phyloP scores from a whole-genome alignment of 169 alveolate species.

The Plasmodium berghei region DNA sequence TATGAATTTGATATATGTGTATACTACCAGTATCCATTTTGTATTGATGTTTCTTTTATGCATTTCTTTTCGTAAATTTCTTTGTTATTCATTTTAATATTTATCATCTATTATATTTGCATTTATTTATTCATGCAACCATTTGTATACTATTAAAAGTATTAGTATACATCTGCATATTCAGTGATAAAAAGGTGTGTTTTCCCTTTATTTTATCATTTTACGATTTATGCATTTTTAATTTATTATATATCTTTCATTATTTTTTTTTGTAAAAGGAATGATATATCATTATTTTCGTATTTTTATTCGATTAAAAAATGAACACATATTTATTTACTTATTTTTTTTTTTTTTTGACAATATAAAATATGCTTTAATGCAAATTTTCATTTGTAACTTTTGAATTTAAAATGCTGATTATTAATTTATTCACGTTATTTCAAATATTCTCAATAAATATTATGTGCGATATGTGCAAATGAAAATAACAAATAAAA shows the following conservation, averaged over 20 bases:
- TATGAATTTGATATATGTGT: no score
- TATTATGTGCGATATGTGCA: not conserved
- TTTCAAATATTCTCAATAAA: constrained; percentile 3
- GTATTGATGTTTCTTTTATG: not conserved
- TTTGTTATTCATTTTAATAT: constrained; percentile 14
- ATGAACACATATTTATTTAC: constrained; percentile 18
- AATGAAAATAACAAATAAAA: not conserved
- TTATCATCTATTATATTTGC: constrained; percentile 1
- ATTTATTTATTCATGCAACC: not conserved
- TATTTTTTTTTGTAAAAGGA: constrained; percentile 21
- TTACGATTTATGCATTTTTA: not conserved
- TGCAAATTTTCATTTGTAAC: constrained; percentile 40
- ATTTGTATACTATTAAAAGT: constrained; percentile 4
- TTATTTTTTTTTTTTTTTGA: not conserved
- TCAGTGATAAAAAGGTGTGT: constrained; percentile 4
- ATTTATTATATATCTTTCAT: no score
- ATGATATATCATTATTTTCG: constrained; percentile 23
- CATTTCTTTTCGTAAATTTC: not conserved
- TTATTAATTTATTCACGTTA: constrained; percentile 30
- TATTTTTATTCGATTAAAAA: constrained; percentile 18
- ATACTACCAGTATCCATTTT: not conserved
- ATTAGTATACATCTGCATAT: not conserved
- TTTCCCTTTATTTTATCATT: constrained; percentile 10
- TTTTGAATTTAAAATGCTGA: constrained; percentile 29
- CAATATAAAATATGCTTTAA: constrained; percentile 34